Conservation (phyloP, 2,329 filamentous ascomycete species). For the Claviceps maximensis region DNA sequence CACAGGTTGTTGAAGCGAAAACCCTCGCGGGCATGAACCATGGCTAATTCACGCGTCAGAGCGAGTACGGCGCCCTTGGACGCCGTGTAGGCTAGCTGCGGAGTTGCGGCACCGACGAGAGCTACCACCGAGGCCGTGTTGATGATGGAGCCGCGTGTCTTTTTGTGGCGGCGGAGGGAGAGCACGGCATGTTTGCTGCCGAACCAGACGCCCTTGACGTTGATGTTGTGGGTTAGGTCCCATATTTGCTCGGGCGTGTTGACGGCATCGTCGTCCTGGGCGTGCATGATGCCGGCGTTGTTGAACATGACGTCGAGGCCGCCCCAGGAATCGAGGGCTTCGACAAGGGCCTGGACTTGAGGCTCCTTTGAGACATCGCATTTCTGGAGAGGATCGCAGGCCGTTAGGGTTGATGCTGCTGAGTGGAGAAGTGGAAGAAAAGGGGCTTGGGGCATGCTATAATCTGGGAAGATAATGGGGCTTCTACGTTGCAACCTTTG, state of each 20-base stretch:
- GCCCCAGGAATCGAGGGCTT: conserved; percentile 68
- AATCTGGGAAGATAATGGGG: too few relatives aligned
- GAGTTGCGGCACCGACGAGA: conserved; percentile 73
- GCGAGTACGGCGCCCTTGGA: conserved; percentile 88
- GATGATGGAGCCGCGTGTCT: conserved; percentile 71
- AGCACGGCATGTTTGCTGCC: conserved; percentile 86
- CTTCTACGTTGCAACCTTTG: conserved; percentile 24
- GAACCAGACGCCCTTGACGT: conserved; percentile 97
- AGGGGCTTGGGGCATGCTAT: not conserved
- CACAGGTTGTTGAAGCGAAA: conserved; percentile 86
- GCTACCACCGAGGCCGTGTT: conserved; percentile 88
- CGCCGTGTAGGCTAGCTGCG: conserved; percentile 84
- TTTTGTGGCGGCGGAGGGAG: conserved; percentile 64
- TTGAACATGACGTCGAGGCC: conserved; percentile 91
- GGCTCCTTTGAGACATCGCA: conserved; percentile 77
- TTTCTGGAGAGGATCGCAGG: conserved; percentile 12
- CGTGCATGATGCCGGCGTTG: conserved; percentile 96
- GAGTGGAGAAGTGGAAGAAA: not conserved
- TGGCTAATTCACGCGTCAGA: conserved; percentile 78
- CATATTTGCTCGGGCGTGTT: conserved; percentile 82
- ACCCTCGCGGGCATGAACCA: conserved; percentile 80
- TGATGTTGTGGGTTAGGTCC: conserved; percentile 87
- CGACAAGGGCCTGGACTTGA: conserved; percentile 62
- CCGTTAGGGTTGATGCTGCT: not conserved
- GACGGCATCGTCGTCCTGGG: conserved; percentile 64